Evolutionary conservation across 140 eudicot genomes (phyloP), one percentile per base, ranked within the genome.

Genomic region (Flaveria floridana): DNA sequence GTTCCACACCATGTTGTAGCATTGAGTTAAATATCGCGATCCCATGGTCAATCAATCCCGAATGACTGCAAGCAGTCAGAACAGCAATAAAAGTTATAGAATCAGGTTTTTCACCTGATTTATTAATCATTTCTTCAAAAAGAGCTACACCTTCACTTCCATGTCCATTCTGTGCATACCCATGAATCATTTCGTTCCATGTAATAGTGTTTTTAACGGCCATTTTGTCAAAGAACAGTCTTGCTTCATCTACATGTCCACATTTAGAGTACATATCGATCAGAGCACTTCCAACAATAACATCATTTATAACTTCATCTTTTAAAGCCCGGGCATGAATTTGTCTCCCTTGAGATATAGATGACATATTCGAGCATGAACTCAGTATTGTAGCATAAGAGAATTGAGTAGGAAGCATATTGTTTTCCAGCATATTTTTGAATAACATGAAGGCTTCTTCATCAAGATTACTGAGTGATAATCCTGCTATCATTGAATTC

Each of bases 151-250:
- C 89, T 57, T 87, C 95, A 12, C 81, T 82, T 64, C 98, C 98
- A 42, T 66, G 75, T 12, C 95, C 96, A 59, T 87, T 89, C 69
- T 86, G 96, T 11, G 98, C 96, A 72, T 89, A 89, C 48, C 98
- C 95, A 30, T 89, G 96, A 68, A 92, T 88, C 96, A 92, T 89
- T 74, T 89, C 92, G 20, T 92, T 92, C 98, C 98, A 92, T 2
- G 87, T 83, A 47, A 89, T 82, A 0, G 85, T 84, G 82, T 82
- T 87, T 58, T 78, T 89, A 25, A 20, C 68, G 2, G 82, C 82
- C 95, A 92, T 92, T 25, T 46, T 58, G 34, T 87, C 89, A 69
- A 92, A 92, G 70, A 79, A 77, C 21, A 47, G 30, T 51, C 88
- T 78, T 58, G 95, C 92, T 52, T 68, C 87, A 13, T 81, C 77